Base-by-base conservation (phyloP, 768 basidiomycete genomes). In the Amanita thiersii region DNA sequence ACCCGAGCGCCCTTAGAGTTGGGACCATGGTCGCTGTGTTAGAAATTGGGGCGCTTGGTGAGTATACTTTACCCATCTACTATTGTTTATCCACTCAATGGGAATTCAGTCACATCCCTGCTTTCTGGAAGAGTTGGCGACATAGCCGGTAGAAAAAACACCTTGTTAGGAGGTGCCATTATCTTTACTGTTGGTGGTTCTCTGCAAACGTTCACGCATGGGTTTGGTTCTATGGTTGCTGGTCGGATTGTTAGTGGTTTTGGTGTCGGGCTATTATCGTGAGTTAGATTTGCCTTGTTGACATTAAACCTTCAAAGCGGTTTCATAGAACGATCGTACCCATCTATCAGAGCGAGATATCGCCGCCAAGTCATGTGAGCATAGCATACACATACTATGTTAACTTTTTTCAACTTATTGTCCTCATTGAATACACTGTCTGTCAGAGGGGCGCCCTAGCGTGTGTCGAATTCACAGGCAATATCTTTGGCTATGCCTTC, bases 1-100 rank as follows among this genome's bases (percentile, higher is more conserved):
- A 75, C 1, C 89, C 87, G 3, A 71, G 69, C 24, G 69, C 80
- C 0, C 61, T 81, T 44, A 70, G 79, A 52, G 55, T 89, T 20
- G 88, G 87, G 19, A 86, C 83, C 7, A 91, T 92, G 86, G 88
- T 91, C 24, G 83, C 89, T n/a, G 83, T 90, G 1, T 64, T 91
- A 17, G 88, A 92, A 57, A 73, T 92, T 29, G 89, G 90, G 29
- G 90, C 89, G 32, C 79, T 92, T 55, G 69, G 87, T 85, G 53
- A 23, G 75, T 55, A 29, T 31, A 10, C 15, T 4, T 26, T 21
- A 18, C 29, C 29, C n/a, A 19, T 5, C 9, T 30, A n/a, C 4
- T 10, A 8, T 9, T 0, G 0, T 14, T 25, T 21, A 14, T 36
- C 36, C 12, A 32, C 29, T 11, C 20, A 37, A 14, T 30, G 9